Conservation (phyloP, 768 basidiomycete species). For the Boletus subcaerulescens region DNA sequence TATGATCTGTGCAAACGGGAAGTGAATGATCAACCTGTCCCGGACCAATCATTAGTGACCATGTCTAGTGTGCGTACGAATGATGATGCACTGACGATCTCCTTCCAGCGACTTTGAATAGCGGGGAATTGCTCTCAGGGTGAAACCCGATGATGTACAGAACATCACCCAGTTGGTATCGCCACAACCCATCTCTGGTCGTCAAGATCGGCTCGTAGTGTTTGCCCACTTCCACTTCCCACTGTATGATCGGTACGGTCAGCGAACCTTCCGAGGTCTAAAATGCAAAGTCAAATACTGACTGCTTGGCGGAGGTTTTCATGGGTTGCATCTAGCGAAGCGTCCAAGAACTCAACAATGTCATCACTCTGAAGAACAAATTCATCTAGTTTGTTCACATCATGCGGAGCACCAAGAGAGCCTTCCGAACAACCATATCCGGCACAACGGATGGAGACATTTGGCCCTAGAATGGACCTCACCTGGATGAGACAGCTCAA, state of each 20-base stretch:
- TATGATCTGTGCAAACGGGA: constrained; percentile 1
- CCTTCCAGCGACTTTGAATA: constrained; percentile 17
- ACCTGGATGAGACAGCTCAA: constrained; percentile 2
- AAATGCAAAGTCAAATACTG: not conserved
- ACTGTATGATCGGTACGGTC: constrained; percentile 3
- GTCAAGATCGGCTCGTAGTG: constrained; percentile 21
- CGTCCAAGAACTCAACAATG: constrained; percentile 20
- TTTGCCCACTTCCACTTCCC: constrained; percentile 16
- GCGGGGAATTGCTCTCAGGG: not conserved
- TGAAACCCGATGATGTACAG: constrained; percentile 18
- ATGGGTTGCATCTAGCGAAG: constrained; percentile 5
- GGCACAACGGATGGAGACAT: not conserved
- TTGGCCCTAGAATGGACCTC: constrained; percentile 12
- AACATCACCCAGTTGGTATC: constrained; percentile 20
- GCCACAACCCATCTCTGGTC: constrained; percentile 23
- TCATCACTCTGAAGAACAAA: constrained; percentile 6
- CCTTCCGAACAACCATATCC: constrained; percentile 16
- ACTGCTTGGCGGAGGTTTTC: constrained; percentile 17
- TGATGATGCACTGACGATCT: constrained; percentile 10
- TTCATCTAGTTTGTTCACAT: constrained; percentile 3
- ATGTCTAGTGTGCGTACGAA: no score
- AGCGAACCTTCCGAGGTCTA: not conserved
- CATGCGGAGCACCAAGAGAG: not conserved
- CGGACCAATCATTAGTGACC: not conserved
- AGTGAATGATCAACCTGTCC: constrained; percentile 7